Base-by-base conservation (phyloP, 345 rosid species). In the Streptanthus diversifolius region DNA sequence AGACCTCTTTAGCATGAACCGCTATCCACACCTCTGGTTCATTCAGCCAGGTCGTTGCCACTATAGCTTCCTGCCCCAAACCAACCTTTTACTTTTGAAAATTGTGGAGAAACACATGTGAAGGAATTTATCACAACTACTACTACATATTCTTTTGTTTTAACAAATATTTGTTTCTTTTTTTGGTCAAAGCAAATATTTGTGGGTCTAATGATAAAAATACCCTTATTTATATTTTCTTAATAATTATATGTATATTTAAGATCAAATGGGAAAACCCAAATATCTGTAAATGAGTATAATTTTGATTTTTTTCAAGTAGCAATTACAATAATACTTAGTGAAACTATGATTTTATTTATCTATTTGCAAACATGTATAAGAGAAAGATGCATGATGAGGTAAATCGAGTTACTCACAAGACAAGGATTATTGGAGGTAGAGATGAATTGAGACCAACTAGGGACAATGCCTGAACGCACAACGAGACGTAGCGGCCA, bases 401-500 rank as follows among this genome's bases (percentile, higher is more conserved):
- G 15, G 14, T 29, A 49, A 21, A 33, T 30, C 7, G 33, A 52
- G n/a, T 2, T 44, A 73, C 93, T 85, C 72, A 92, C 98, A 21
- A 81, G 73, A 79, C 98, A 93, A 12, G 90, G 83, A 73, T 80
- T 78, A 15, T 17, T 1, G 1, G 24, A 0, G 67, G 58, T 51
- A 59, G 78, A 75, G 35, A 85, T 80, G 66, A 93, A 79, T 73
- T 90, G 84, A 10, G 97, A 83, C 98, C 98, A 93, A 59, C 83
- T 86, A 61, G 92, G 96, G 74, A 93, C 87, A 59, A 79, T 64
- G 52, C 97, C 97, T 18, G 82, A 88, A 85, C 87, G 88, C 8
- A 88, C 95, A 52, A 83, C 81, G 63, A 86, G 85, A 67, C 90
- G 78, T 43, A 90, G 30, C 12, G 98, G 98, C 98, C 98, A 90